phyloP scores from a whole-genome alignment of 192 early-diverging fungal species.

The Coemansia sp. region DNA sequence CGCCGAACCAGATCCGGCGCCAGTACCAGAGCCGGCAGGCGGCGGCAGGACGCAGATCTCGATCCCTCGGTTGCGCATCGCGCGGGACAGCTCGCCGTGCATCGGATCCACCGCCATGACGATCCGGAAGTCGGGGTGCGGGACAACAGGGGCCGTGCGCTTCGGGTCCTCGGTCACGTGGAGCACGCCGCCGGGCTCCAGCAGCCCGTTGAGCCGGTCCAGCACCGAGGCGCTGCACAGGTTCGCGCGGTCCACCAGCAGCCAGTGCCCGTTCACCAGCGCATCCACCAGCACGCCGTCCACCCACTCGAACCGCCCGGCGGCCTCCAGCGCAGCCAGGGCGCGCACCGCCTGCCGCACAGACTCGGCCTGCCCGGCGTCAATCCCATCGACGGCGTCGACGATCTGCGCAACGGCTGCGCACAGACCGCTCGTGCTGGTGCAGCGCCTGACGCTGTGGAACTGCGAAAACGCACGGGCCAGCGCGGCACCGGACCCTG shows the following conservation, averaged over 20 bases:
- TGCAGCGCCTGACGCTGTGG: neutral
- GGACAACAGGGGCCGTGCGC: slow-evolving; percentile 60
- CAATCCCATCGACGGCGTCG: neutral
- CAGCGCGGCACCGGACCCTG: neutral
- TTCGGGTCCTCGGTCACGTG: slow-evolving; percentile 89
- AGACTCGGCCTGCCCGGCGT: neutral
- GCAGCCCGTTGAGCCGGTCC: slow-evolving; percentile 91
- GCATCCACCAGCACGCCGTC: slow-evolving; percentile 92
- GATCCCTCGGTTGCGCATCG: slow-evolving; percentile 98
- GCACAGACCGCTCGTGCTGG: slow-evolving; percentile 8
- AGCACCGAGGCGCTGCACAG: slow-evolving; percentile 92
- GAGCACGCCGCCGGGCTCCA: slow-evolving; percentile 86
- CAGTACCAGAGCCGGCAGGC: neutral
- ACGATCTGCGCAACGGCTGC: slow-evolving; percentile 13
- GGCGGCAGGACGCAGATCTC: slow-evolving; percentile 67
- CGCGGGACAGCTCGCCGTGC: slow-evolving; percentile 91
- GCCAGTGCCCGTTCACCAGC: slow-evolving; percentile 88
- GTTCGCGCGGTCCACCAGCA: slow-evolving; percentile 95
- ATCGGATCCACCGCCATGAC: slow-evolving; percentile 95
- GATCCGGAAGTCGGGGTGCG: slow-evolving; percentile 90
- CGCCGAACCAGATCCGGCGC: neutral
- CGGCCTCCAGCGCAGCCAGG: slow-evolving; percentile 44
- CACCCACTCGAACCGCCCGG: slow-evolving; percentile 96
- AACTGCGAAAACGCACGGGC: slow-evolving; percentile 3
- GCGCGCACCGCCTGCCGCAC: neutral